A percentile compares a stretch with the other conserved stretches of the same genome.
phyloP scores from a whole-genome alignment of 805 yeast species.

The Zygoascus biomembranicola region DNA sequence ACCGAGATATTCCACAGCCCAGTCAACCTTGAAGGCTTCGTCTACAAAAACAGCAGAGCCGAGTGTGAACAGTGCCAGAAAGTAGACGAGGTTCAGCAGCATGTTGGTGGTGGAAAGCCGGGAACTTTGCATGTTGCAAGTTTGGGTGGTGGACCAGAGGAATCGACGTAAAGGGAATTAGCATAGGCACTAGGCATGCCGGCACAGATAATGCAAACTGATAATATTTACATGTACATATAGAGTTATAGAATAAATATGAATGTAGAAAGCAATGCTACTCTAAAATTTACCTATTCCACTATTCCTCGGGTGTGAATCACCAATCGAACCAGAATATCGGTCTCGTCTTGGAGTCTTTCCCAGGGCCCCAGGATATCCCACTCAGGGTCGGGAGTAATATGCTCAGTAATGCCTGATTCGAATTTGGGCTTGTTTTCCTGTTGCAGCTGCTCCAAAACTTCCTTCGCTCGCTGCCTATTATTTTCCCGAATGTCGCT shows the following conservation, averaged over 20 bases:
- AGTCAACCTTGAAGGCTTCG: slow-evolving; percentile 28
- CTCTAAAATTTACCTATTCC: background rate
- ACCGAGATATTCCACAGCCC: slow-evolving; percentile 25
- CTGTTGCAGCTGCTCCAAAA: slow-evolving; percentile 11
- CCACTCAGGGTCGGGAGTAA: slow-evolving; percentile 12
- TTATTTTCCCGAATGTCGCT: slow-evolving; percentile 13
- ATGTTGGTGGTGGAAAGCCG: background rate
- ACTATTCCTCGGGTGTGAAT: slow-evolving; percentile 15
- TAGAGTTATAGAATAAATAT: no score
- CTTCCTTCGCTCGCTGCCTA: slow-evolving; percentile 7
- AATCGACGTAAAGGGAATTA: no score
- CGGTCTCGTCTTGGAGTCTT: slow-evolving; percentile 17
- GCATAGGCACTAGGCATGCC: no score
- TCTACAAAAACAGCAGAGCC: slow-evolving; percentile 27
- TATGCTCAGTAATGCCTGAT: slow-evolving; percentile 1
- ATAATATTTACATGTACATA: no score
- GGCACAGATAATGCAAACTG: no score
- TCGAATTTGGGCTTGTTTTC: slow-evolving; percentile 4
- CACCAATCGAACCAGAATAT: slow-evolving; percentile 16
- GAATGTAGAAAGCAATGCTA: no score
- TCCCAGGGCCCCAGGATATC: slow-evolving; percentile 19
- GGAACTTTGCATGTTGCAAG: background rate
- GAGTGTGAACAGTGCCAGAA: background rate
- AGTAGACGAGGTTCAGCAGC: background rate
- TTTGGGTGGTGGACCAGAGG: no score